These are phyloP conservation scores for Cyclospora cayetanensis DNA, from an alignment of 169 alveolate species.

Conservation along the genomic window DNA sequence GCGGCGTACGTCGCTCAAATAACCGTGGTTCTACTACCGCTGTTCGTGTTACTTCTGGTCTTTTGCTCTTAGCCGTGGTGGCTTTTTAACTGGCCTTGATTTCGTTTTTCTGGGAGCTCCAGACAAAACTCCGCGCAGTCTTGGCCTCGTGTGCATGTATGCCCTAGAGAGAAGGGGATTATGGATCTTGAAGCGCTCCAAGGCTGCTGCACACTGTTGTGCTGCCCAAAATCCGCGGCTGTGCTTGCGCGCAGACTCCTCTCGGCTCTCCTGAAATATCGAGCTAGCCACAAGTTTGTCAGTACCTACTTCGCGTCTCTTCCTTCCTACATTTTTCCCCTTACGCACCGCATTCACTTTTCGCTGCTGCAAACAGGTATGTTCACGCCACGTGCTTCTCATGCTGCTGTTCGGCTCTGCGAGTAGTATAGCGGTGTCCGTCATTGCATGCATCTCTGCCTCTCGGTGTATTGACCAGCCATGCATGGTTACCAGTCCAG, in stretches of 20 bases:
- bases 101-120: neutral
- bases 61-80: neutral
- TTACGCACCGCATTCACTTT: slow-evolving; percentile 35
- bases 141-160: neutral
- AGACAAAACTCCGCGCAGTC: neutral
- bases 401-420: no score
- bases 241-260: neutral
- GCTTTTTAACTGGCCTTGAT: neutral
- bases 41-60: neutral
- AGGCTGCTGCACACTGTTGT: neutral
- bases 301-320: slow-evolving; percentile 23
- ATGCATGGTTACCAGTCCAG: no score
- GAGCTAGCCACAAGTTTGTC: slow-evolving; percentile 14
- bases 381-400: neutral
- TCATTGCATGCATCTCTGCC: no score
- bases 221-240: neutral
- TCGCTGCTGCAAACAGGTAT: slow-evolving; percentile 48
- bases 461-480: no score
- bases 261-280: neutral
- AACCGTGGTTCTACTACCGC: neutral
- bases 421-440: no score
- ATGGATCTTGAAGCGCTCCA: neutral
- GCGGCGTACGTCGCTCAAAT: neutral
- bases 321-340: slow-evolving; percentile 28
- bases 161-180: neutral